Evolutionary conservation across 2,329 filamentous ascomycete species (phyloP), one percentile per base, ranked within the genome.

Genomic region (Zymoseptoria passerinii): DNA sequence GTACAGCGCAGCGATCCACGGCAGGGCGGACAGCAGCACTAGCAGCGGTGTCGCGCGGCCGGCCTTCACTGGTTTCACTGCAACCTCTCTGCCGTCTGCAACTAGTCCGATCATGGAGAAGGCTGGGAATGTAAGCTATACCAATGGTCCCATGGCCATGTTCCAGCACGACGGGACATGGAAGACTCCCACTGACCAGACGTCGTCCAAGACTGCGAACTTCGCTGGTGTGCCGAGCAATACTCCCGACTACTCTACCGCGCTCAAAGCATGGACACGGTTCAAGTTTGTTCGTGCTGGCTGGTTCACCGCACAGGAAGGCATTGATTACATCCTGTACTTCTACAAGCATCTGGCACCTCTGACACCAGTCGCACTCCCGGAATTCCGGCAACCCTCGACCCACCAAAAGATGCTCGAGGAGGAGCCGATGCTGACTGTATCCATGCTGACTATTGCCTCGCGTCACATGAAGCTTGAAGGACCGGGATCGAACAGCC

Each of bases 281-380:
- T 92, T 96, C 72, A 86, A 92, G 50, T 97, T 97, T 71, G 92
- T 97, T n/a, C 86, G 91, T 56, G 91, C 91, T 8, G 94, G 94
- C 8, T 97, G 92, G 92, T 94, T 99, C 72, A 95, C 91, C 0
- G 89, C 92, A 0, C 85, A 89, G 64, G 94, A 99, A 74, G 92
- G 90, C 20, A 92, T 97, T 72, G 86, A 87, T 50, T 97, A 97
- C 70, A 89, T 99, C 63, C 87, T 92, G 71, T 97, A 97, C 75
- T 97, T 96, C 75, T 97, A 96, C 75, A 85, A 88, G 66, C 90
- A 91, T 67, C 81, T 97, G 7, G 92, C 91, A 1, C 92, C 92
- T 0, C 80, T 99, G 70, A 97, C 92, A 2, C 94, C 94, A 0
- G 95, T 97, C 60, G 92, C 92, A 4, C 88, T 95, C 1, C 91